These are phyloP conservation scores for Tilletiopsis washingtonensis DNA, from an alignment of 1,284 basidiomycete species.

Conservation along the genomic window DNA sequence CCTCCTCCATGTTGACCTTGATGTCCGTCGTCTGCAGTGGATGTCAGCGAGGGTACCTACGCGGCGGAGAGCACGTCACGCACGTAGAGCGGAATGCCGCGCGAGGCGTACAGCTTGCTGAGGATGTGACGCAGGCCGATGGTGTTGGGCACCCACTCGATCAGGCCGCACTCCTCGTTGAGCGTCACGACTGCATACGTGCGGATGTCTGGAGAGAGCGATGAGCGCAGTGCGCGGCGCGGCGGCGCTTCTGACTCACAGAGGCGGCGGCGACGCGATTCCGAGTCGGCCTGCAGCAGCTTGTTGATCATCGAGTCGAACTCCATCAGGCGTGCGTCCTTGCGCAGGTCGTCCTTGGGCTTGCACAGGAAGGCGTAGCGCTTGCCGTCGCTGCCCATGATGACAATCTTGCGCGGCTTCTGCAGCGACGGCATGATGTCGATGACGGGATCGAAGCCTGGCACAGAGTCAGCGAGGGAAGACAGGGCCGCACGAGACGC, in stretches of 20 bases:
- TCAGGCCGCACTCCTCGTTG: constrained; percentile 93
- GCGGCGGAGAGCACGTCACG: background rate
- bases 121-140: constrained; percentile 75
- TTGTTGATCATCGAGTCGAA: constrained; percentile 98
- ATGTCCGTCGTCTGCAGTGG: constrained; percentile 51
- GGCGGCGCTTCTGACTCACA: background rate
- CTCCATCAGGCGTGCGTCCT: constrained; percentile 97
- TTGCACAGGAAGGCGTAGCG: constrained; percentile 90
- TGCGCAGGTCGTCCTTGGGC: constrained; percentile 93
- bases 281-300: constrained; percentile 79
- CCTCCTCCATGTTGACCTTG: constrained; percentile 56
- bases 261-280: constrained; percentile 59
- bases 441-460: constrained; percentile 61
- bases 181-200: constrained; percentile 94
- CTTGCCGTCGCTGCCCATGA: constrained; percentile 73
- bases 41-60: too few species aligned
- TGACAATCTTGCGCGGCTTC: constrained; percentile 82
- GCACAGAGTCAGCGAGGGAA: too few species aligned
- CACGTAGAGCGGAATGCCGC: constrained; percentile 42
- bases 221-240: background rate
- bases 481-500: background rate
- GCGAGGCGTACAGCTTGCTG: constrained; percentile 60
- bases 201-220: constrained; percentile 7
- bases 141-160: constrained; percentile 98
- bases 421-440: constrained; percentile 90